Evolutionary conservation across 352 stramenopile genomes (phyloP), one percentile per base, ranked within the genome.

Genomic region (Globisporangium spiculum): DNA sequence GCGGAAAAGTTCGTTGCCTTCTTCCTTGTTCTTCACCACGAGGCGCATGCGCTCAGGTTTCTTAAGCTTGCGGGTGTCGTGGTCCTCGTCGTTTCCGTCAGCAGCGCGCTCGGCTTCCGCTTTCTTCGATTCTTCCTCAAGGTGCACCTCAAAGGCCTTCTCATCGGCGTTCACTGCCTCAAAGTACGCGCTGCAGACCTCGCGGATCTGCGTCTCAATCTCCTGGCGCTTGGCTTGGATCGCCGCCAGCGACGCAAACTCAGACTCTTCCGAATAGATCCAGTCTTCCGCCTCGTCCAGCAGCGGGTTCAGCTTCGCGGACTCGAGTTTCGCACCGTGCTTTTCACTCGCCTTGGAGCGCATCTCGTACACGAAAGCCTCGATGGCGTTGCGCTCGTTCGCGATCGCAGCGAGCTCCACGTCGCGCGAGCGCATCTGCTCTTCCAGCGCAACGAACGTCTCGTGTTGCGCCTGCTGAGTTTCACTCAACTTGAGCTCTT

Each of bases 1-100:
- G 64, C 91, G 88, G 77, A 98, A 98, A 1, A 98, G 85, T 68
- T 98, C 92, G 55, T 92, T 98, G 67, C 93, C 94, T 69, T 98
- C 94, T 44, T 98, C 93, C 81, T 98, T 98, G 77, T 98, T 98
- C 74, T 97, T 97, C 30, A 83, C 74, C 36, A 98, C 90, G 66
- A 98, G 89, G n/a, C 92, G 81, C 91, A 98, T 98, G 53, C 93
- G 90, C 58, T 98, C 92, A 18, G 87, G 84, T 67, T 97, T 98
- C 66, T 94, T 96, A 4, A 98, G 89, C 73, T 97, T 97, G 53
- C 93, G 87, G 14, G 81, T 92, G 70, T 98, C 93, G 75, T 98
- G 90, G 77, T 98, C 93, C 57, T 98, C 93, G 34, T 97, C 84
- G 60, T 75, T 71, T 36, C 85, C 84, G 3, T 92, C 85, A 30